Conservation (phyloP, 1,284 basidiomycete species). For the Malassezia equina region DNA sequence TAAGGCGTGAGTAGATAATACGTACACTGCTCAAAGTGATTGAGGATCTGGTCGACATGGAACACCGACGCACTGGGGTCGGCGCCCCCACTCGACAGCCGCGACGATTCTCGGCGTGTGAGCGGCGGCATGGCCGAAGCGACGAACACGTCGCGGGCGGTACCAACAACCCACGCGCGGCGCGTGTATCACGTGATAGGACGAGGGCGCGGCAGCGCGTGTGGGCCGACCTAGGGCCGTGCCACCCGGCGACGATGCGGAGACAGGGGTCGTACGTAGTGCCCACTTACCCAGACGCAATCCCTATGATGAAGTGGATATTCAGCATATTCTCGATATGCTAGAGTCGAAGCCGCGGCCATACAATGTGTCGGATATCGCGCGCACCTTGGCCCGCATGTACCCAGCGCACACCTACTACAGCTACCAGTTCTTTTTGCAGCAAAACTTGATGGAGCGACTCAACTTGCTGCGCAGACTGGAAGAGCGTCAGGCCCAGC, state of each 20-base stretch:
- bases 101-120: constrained; percentile 20
- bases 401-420: constrained; percentile 21
- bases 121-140: constrained; percentile 7
- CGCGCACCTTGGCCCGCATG: constrained; percentile 18
- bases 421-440: constrained; percentile 28
- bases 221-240: background rate
- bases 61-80: background rate
- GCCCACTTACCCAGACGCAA: constrained; percentile 4
- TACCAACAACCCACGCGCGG: background rate
- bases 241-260: background rate
- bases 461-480: background rate
- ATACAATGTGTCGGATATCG: constrained; percentile 27
- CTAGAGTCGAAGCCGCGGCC: constrained; percentile 17
- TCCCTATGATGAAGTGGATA: background rate
- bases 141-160: background rate
- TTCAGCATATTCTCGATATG: constrained; percentile 20
- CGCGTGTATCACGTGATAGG: background rate
- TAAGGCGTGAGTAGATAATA: constrained; percentile 19
- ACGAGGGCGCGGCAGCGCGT: constrained; percentile 5
- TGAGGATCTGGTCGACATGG: constrained; percentile 38
- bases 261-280: background rate
- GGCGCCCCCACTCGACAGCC: constrained; percentile 14
- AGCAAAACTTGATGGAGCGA: constrained; percentile 18
- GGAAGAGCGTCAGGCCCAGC: background rate
- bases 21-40: constrained; percentile 37